Evolutionary conservation across 2,329 filamentous ascomycete genomes (phyloP), one percentile per base, ranked within the genome.

Genomic region (Colletotrichum euphorbiae): DNA sequence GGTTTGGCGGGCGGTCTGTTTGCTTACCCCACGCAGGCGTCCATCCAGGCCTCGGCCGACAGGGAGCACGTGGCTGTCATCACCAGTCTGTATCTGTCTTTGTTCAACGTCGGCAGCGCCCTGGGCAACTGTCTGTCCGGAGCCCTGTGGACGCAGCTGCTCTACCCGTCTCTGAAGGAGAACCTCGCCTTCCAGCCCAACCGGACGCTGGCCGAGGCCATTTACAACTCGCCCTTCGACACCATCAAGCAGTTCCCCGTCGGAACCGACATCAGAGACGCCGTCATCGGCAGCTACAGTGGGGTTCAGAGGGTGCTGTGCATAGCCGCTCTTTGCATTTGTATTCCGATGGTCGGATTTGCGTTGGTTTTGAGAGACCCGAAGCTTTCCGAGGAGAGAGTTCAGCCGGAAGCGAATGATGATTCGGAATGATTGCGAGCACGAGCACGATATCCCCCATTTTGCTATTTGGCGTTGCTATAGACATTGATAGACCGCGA

Each of bases 1-100:
- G 87, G 87, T 48, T 78, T 89, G 46, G 86, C 86, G 0, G 87
- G 86, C 11, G 88, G 87, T 1, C 77, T 90, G 63, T 89, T 89
- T 72, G 77, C 80, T 0, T 81, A 80, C 58, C 80, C 80, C 0
- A 80, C 79, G 0, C 78, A 80, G 55, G 80, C 79, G 0, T 80
- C 78, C 1, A 80, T 81, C 42, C 80, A 81, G 50, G 78, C 80
- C 0, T 78, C 79, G 0, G 78, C 79, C 0, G 74, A 74, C 1
- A 74, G 75, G 28, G 78, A 81, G 51, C 77, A 81, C 38, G 76
- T 81, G 0, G 79, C 79, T 6, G 77, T 81, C 12, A 65, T 81
- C 6, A 81, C 78, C 0, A 78, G 78, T 0, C 74, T 81, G 1
- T 80, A 80, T 45, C 72, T 83, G 0, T 79, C 80, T 0, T 77